Base-by-base conservation (phyloP, 2,329 filamentous ascomycete species). In the Cytospora schulzeri region DNA sequence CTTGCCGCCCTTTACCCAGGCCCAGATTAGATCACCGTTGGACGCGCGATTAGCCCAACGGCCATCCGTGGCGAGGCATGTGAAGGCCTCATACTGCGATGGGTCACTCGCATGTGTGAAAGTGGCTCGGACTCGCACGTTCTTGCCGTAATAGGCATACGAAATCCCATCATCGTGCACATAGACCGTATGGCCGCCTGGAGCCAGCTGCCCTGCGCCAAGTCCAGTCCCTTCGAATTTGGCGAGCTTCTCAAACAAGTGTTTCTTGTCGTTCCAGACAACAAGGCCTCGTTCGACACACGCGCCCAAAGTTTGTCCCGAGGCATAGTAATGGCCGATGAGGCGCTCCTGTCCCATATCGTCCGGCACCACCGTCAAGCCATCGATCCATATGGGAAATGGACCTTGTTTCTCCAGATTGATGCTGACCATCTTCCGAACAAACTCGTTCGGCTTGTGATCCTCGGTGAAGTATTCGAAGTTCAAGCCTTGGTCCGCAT, bases 1-100 rank as follows among this genome's bases (percentile, higher is more conserved):
- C 51, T n/a, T 56, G 3, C 62, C 62, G 15, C 65, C 65, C 45
- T 60, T 62, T 9, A 59, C 58, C 65, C 65, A 67, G 51, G 58
- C 50, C 65, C 65, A 67, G 11, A 59, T 48, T 38, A 65, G 28
- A 4, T 58, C 7, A 4, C 65, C 62, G 15, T 59, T 59, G n/a
- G 57, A 41, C 24, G 31, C 51, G 4, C 65, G 63, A 19, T 58
- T 58, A 19, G 65, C 58, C 14, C 51, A 19, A 4, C 35, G 29
- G 3, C 65, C 65, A 26, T 67, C 56, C 11, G 35, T 28, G 4
- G 31, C 48, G 5, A 67, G 48, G 35, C 65, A 67, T 6, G 65
- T 67, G 55, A 67, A 67, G 12, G 62, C 62, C 24, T 67, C 65
- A 29, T 67, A 67, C n/a, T 67, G 31, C n/a, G 62, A 60, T 41